These are phyloP conservation scores for Cercospora berteroae DNA, from an alignment of 2,329 filamentous ascomycete genomes.

Conservation along the genomic window DNA sequence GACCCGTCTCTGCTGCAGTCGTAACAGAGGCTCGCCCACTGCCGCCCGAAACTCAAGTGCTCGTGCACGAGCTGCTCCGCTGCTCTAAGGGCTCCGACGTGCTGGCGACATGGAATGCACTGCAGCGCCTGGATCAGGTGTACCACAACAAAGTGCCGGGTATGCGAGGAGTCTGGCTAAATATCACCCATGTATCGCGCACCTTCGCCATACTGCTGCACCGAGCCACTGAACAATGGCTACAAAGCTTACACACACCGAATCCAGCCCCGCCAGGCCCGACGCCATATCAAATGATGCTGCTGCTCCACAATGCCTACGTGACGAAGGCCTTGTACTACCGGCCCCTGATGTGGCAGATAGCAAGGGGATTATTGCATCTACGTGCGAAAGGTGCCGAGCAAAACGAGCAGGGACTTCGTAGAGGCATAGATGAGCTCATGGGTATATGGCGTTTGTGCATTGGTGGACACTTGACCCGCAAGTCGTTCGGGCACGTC, in stretches of 20 bases:
- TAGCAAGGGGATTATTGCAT: slow-evolving; percentile 10
- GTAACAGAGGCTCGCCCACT: background rate
- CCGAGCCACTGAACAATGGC: background rate
- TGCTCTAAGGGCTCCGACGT: background rate
- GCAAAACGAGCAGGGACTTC: background rate
- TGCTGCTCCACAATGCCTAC: slow-evolving; percentile 8
- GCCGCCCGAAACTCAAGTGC: background rate
- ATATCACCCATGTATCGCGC: background rate
- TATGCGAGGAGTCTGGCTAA: background rate
- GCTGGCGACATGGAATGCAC: slow-evolving; percentile 11
- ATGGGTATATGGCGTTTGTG: slow-evolving; percentile 22
- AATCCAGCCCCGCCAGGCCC: slow-evolving; percentile 1
- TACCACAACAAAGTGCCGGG: background rate
- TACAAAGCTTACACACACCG: background rate
- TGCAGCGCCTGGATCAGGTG: slow-evolving; percentile 14
- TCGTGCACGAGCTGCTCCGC: background rate
- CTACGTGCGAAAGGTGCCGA: background rate
- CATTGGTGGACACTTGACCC: slow-evolving; percentile 13
- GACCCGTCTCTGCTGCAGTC: background rate
- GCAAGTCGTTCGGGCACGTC: slow-evolving; percentile 1
- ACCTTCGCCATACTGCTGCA: background rate
- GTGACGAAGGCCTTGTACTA: slow-evolving; percentile 6
- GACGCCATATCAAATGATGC: slow-evolving; percentile 12
- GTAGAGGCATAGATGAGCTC: slow-evolving; percentile 14
- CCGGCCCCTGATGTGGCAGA: slow-evolving; percentile 13